Conservation (phyloP, 2,329 filamentous ascomycete genomes). For the Fusarium pseudocircinatum region DNA sequence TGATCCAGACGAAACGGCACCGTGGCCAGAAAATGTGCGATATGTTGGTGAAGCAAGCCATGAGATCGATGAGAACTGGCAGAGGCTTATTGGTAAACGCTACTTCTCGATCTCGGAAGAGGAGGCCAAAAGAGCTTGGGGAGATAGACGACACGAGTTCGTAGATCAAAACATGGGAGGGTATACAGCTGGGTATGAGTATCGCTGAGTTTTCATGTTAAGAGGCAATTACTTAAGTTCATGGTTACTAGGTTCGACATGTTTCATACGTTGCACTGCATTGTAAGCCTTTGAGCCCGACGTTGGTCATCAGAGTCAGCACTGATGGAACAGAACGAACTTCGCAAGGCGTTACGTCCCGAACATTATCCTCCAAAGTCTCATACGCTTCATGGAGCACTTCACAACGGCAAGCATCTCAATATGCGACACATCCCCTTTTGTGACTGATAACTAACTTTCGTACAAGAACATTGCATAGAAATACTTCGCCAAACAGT, state of each 20-base stretch:
- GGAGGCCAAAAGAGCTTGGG: background rate
- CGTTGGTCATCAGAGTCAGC: accelerated
- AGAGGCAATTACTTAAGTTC: background rate
- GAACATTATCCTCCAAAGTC: background rate
- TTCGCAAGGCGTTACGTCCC: background rate
- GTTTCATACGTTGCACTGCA: background rate
- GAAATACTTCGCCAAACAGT: background rate
- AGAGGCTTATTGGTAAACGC: background rate
- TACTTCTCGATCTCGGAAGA: background rate
- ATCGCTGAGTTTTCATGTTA: no score
- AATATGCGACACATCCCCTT: background rate
- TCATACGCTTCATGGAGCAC: background rate
- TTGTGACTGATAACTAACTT: background rate
- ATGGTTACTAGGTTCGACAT: background rate
- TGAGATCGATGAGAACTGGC: background rate
- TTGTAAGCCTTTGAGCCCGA: background rate
- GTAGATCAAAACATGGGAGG: background rate
- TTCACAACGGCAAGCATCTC: background rate
- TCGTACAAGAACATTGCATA: background rate
- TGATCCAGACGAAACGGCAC: background rate
- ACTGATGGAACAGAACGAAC: background rate
- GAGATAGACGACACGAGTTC: background rate
- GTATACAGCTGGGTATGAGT: background rate
- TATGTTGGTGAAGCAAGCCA: background rate
- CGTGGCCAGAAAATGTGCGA: background rate